Evolutionary conservation across 2,329 filamentous ascomycete species (phyloP).

Genomic region (Gliomastix tumulicola): DNA sequence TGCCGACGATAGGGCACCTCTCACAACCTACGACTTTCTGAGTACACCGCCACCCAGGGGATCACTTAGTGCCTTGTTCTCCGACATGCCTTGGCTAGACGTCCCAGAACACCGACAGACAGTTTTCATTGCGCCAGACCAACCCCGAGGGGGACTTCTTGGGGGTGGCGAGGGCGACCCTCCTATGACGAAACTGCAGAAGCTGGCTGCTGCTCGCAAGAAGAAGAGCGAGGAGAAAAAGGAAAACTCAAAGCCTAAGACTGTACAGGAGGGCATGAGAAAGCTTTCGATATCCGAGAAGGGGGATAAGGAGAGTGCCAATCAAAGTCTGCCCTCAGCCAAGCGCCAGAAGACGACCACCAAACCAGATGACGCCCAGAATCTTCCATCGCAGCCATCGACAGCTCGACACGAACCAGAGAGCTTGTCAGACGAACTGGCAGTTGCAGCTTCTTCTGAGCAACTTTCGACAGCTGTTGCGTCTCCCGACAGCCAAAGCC

Average conservation of each 20-base stretch:
- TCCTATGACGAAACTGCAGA: conserved; percentile 86
- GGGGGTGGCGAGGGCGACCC: conserved; percentile 63
- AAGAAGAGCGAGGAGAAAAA: conserved; percentile 68
- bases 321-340: conserved; percentile 8
- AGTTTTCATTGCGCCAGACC: conserved; percentile 51
- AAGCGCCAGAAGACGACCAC: conserved; percentile 19
- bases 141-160: conserved; percentile 59
- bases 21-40: not conserved
- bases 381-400: too few relatives aligned
- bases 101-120: conserved; percentile 60
- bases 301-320: too few relatives aligned
- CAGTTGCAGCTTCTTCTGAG: too few relatives aligned
- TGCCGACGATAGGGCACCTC: too few relatives aligned
- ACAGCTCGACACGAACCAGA: too few relatives aligned
- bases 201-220: conserved; percentile 77
- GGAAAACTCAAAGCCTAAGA: conserved; percentile 14
- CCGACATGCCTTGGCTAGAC: conserved; percentile 78
- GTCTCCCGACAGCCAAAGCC: too few relatives aligned
- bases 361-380: too few relatives aligned
- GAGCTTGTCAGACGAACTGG: too few relatives aligned
- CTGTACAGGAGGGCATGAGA: conserved; percentile 18
- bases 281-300: conserved; percentile 21
- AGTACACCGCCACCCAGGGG: not conserved
- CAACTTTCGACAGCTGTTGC: too few relatives aligned
- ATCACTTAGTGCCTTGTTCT: conserved; percentile 44